Percentiles rank a stretch among this genome's conserved stretches.
Evolutionary conservation across 2,329 filamentous ascomycete species (phyloP).

Genomic region (Fusarium buxicola): DNA sequence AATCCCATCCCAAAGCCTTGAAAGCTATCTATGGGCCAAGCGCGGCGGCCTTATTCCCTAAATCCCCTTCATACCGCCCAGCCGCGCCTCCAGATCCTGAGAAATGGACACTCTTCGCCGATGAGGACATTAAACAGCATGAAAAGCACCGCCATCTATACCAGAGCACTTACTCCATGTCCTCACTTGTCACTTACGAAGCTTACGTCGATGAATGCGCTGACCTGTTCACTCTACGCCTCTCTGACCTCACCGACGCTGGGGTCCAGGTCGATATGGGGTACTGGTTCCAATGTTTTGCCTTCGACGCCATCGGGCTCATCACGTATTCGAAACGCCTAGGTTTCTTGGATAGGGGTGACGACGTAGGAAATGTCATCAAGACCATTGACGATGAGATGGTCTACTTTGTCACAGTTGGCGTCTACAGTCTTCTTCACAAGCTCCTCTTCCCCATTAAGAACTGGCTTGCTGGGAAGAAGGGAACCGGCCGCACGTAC

Average conservation of each 20-base stretch:
- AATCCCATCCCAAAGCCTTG: slow-evolving; percentile 17
- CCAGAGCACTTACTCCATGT: slow-evolving; percentile 34
- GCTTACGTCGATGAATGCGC: slow-evolving; percentile 27
- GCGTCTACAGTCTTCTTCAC: slow-evolving; percentile 14
- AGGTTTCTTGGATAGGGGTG: slow-evolving; percentile 22
- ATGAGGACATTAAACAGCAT: slow-evolving; percentile 8
- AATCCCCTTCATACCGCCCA: slow-evolving; percentile 27
- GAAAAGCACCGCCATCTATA: slow-evolving; percentile 19
- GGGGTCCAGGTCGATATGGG: slow-evolving; percentile 9
- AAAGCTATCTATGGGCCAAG: slow-evolving; percentile 28
- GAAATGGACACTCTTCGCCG: slow-evolving; percentile 17
- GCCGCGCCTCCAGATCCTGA: background rate
- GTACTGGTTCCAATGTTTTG: slow-evolving; percentile 35
- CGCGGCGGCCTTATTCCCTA: slow-evolving; percentile 13
- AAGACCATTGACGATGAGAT: slow-evolving; percentile 19
- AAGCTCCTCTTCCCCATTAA: slow-evolving; percentile 1
- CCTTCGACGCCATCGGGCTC: slow-evolving; percentile 27
- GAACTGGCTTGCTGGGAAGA: slow-evolving; percentile 15
- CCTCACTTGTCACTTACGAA: slow-evolving; percentile 24
- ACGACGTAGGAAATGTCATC: slow-evolving; percentile 24
- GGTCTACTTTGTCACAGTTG: slow-evolving; percentile 4
- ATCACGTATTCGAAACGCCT: slow-evolving; percentile 33
- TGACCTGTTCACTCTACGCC: slow-evolving; percentile 8
- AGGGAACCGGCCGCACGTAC: slow-evolving; percentile 19
- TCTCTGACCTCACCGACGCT: background rate